These are phyloP conservation scores for Fusarium newnesense DNA, from an alignment of 2,329 filamentous ascomycete genomes.

Conservation along the genomic window DNA sequence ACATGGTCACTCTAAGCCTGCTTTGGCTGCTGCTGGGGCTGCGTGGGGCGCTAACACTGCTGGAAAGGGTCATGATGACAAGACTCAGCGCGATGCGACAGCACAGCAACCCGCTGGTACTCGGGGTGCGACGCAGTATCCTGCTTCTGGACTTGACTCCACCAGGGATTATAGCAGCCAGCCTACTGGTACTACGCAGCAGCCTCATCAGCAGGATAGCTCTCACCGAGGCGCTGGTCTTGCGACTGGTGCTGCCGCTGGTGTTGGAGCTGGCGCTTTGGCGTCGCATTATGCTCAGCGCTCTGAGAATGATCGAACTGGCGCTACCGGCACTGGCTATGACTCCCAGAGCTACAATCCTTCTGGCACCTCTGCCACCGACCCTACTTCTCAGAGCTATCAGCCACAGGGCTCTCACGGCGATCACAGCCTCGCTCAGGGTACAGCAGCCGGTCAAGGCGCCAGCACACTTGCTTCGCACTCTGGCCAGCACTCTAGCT, in stretches of 20 bases:
- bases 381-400: not conserved
- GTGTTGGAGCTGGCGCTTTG: slow-evolving; percentile 14
- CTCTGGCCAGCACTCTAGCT: not conserved
- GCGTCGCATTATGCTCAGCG: slow-evolving; percentile 1
- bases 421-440: not conserved
- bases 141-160: slow-evolving; percentile 6
- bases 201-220: not conserved
- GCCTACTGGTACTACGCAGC: not conserved
- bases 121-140: not conserved
- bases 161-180: not conserved
- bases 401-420: not conserved
- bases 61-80: slow-evolving; percentile 8
- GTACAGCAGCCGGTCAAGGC: not conserved
- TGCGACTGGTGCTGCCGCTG: not conserved
- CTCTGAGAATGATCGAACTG: not conserved
- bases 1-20: slow-evolving; percentile 21
- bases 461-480: not conserved
- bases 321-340: not conserved
- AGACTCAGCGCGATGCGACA: not conserved
- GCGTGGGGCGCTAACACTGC: slow-evolving; percentile 19
- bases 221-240: not conserved
- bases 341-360: not conserved
- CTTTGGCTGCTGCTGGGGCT: slow-evolving; percentile 28
- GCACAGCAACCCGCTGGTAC: not conserved
- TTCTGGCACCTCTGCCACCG: not conserved